Evolutionary conservation across 2,329 filamentous ascomycete genomes (phyloP), one percentile per base, ranked within the genome.

Genomic region (Pestalotiopsis sp.): DNA sequence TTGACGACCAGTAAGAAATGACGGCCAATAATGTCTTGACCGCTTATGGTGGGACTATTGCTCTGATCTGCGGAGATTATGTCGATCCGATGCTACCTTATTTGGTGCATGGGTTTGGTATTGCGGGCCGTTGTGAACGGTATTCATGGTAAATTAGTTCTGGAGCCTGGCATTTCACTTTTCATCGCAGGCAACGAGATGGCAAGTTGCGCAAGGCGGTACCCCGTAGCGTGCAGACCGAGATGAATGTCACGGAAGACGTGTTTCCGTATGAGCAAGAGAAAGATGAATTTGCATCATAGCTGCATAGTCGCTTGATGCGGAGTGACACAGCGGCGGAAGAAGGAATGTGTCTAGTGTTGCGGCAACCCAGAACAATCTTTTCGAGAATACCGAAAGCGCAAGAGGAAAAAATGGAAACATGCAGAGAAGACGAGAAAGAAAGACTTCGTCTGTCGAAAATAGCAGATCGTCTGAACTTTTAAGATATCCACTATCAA

Each of bases 231-330:
- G 14, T 17, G 45, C 45, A 52, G 20, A 52, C 6, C 45, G 20
- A 52, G 45, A 52, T n/a, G 20, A 52, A 23, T 20, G 59, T 2
- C n/a, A 20, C 59, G 59, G 59, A 62, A 36, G 59, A 36, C 27
- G 27, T 62, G 59, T 62, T 62, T 62, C 59, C 59, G 59, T 39
- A 39, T 39, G 17, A 36, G 59, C 59, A 62, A 39, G 20, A 62
- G 31, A 39, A 41, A 62, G 59, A 39, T 38, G 59, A 62, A 20
- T 36, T 39, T 39, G 59, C 59, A 36, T 62, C 59, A 62, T 62
- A 27, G 59, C 39, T 39, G 56, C 56, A n/a, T 62, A 12, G 13
- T 17, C 17, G 9, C n/a, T 61, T 25, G 58, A 60, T 17, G 25
- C 59, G 31, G 45, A 9, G 17, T 52, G 45, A 52, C 45, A 52